A percentile compares a stretch with the other conserved stretches of the same genome.
These are phyloP conservation scores for Amyloporia xantha DNA, from an alignment of 768 basidiomycete species.

Conservation along the genomic window DNA sequence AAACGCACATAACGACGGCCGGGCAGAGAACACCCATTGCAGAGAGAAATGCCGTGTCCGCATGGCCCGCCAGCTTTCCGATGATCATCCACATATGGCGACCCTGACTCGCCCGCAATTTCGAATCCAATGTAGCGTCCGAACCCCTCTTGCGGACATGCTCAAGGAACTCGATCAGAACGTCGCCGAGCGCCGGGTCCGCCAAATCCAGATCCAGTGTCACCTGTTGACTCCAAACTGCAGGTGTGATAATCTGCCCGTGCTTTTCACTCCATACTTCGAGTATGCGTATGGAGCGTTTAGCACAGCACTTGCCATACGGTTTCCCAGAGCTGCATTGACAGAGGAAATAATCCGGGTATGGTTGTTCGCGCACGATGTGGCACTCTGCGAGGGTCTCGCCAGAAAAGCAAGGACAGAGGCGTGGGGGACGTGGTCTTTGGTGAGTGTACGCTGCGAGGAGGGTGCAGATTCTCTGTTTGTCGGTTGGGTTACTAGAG, in stretches of 20 bases:
- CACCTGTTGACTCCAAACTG: neutral
- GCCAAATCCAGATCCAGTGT: neutral
- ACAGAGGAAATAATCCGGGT: slow-evolving; percentile 20
- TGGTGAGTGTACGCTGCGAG: neutral
- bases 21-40: neutral
- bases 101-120: neutral
- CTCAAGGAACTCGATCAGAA: neutral
- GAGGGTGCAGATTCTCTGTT: neutral
- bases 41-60: neutral
- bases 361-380: slow-evolving; percentile 7
- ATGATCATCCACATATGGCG: neutral
- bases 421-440: slow-evolving; percentile 11
- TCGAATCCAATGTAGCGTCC: neutral
- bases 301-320: slow-evolving; percentile 19
- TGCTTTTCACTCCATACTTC: slow-evolving; percentile 8
- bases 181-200: neutral
- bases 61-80: neutral
- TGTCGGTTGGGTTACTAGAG: neutral
- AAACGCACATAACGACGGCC: neutral
- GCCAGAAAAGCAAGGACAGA: slow-evolving; percentile 24
- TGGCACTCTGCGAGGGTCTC: slow-evolving; percentile 18
- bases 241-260: neutral
- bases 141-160: neutral
- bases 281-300: slow-evolving; percentile 10
- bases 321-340: slow-evolving; percentile 14